Evolutionary conservation across 805 yeast genomes (phyloP), one percentile per base, ranked within the genome.

Genomic region (Saccharomycopsis fermentans): DNA sequence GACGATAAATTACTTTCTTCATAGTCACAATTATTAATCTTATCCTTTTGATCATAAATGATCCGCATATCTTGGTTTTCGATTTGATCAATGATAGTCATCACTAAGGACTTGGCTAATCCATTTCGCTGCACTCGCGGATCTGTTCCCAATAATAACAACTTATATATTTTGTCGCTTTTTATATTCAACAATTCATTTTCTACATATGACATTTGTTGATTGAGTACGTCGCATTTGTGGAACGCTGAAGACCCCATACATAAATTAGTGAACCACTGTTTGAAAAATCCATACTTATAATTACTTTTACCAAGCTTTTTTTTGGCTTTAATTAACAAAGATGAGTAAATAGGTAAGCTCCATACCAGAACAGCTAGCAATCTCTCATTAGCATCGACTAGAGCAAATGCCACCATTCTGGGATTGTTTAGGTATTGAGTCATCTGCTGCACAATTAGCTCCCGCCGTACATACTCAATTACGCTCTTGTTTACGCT

Each of bases 101-200:
- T 21, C 2, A 35, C 43, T 35, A 51, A 29, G 16, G 57, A 54
- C 14, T 27, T 17, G 9, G 56, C 62, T 8, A 34, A 50, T 19
- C 62, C 62, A 17, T n/a, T 14, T 6, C 54, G 35, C 55, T 59
- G 62, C 47, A 48, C 37, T 4, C 32, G 35, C 4, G 62, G 62
- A 34, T 32, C 54, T 6, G 59, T 59, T 9, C 55, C 62, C 6
- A 59, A 37, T 17, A 59, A 12, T 17, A 37, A 14, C 16, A 59
- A 39, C 26, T 56, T 43, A 47, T 59, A 59, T 14, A 47, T 32
- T 6, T 14, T 19, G 3, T 37, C 34, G 29, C 21, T 48, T 9
- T 6, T 17, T 16, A 57, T 19, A 36, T 50, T 36, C 5, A 58
- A 24, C 11, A 52, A 35, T 11, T 55, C 58, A 2, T 36, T 16